These are phyloP conservation scores for Populus hybrid DNA, from an alignment of 441 rosid genomes.

Conservation along the genomic window DNA sequence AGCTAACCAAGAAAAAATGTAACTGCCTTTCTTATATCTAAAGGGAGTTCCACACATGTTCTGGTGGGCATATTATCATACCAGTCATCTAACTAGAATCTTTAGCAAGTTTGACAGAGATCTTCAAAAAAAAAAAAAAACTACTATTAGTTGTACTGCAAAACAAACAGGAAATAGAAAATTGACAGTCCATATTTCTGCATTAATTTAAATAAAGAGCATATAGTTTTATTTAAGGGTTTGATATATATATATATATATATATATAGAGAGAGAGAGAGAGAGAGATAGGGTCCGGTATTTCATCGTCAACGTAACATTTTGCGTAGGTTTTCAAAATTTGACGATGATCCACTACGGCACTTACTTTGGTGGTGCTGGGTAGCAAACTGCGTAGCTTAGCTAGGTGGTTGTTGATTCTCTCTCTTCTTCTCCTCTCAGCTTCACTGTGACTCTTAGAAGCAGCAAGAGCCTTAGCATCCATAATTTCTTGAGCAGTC, in stretches of 20 bases:
- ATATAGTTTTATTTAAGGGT: not conserved
- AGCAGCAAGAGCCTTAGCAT: slow-evolving; percentile 96
- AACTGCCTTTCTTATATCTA: slow-evolving; percentile 4
- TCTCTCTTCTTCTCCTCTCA: slow-evolving; percentile 88
- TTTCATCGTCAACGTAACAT: not conserved
- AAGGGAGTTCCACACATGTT: not conserved
- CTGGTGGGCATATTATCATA: not conserved
- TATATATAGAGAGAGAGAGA: too few species aligned
- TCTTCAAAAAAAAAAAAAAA: slow-evolving; percentile 19
- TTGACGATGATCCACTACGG: not conserved
- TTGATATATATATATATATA: not conserved
- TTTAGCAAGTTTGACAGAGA: slow-evolving; percentile 21
- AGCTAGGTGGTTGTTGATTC: slow-evolving; percentile 93
- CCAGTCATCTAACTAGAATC: slow-evolving; percentile 29
- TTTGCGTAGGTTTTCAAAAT: not conserved
- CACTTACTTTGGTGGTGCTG: slow-evolving; percentile 92
- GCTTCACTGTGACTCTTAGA: slow-evolving; percentile 97
- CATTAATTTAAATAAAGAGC: slow-evolving; percentile 8
- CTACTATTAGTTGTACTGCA: not conserved
- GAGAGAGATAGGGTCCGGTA: not conserved
- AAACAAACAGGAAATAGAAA: not conserved
- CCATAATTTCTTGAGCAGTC: slow-evolving; percentile 96
- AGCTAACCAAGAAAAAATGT: slow-evolving; percentile 2
- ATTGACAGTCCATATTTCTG: not conserved
- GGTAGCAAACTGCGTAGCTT: slow-evolving; percentile 92